Evolutionary conservation across 2,329 filamentous ascomycete genomes (phyloP).

Genomic region (Ciborinia camelliae): DNA sequence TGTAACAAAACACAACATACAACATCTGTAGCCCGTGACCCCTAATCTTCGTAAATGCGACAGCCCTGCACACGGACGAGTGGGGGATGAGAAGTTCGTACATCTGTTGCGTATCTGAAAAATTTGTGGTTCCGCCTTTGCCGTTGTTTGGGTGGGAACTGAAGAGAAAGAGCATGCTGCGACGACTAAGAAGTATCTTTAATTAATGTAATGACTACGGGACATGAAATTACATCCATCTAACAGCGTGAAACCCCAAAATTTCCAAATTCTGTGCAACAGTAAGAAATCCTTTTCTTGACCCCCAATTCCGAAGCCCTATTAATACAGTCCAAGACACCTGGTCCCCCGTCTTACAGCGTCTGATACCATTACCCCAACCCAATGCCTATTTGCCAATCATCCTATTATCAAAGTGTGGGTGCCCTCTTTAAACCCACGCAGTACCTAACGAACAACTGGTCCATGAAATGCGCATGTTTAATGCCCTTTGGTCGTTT

Average conservation of each 20-base stretch:
- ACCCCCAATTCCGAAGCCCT: background rate
- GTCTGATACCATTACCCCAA: background rate
- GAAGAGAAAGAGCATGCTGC: background rate
- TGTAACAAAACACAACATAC: background rate
- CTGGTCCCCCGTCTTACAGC: background rate
- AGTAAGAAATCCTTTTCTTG: background rate
- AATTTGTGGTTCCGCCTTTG: slow-evolving; percentile 3
- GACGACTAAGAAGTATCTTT: background rate
- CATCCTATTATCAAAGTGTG: slow-evolving; percentile 29
- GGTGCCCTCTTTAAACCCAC: slow-evolving; percentile 36
- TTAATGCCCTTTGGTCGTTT: slow-evolving; percentile 78
- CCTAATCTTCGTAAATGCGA: background rate
- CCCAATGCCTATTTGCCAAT: background rate
- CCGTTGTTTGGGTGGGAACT: no score
- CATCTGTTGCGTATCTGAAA: slow-evolving; percentile 5
- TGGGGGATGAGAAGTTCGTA: background rate
- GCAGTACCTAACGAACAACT: slow-evolving; percentile 74
- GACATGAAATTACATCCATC: background rate
- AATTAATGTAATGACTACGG: background rate
- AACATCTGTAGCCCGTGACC: background rate
- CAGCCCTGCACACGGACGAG: background rate
- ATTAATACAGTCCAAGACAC: background rate
- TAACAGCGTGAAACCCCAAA: background rate
- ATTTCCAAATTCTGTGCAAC: background rate
- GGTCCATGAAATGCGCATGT: slow-evolving; percentile 85